Evolutionary conservation across 2,329 filamentous ascomycete genomes (phyloP).

Genomic region (Trichoderma brevicompactum): DNA sequence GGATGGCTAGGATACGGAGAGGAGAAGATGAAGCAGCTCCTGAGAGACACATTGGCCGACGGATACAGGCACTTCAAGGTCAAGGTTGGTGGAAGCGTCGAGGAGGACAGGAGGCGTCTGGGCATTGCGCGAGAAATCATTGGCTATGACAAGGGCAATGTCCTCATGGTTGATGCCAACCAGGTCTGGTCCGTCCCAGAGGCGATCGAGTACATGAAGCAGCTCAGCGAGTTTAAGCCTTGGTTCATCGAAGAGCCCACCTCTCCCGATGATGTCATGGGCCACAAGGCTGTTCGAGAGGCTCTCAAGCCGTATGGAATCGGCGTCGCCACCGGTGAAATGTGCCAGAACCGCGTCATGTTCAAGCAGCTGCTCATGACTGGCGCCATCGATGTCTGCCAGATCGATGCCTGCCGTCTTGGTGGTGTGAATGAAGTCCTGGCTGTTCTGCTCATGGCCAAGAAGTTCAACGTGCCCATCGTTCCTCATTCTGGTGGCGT

Average conservation of each 20-base stretch:
- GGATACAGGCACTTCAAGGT: constrained; percentile 90
- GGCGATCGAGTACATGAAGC: constrained; percentile 83
- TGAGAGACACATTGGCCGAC: constrained; percentile 73
- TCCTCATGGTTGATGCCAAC: constrained; percentile 93
- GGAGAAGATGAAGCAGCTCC: constrained; percentile 78
- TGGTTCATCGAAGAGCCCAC: constrained; percentile 98
- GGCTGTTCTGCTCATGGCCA: constrained; percentile 85
- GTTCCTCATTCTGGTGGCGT: constrained; percentile 91
- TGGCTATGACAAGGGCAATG: constrained; percentile 79
- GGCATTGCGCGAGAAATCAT: constrained; percentile 77
- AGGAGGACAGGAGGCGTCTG: constrained; percentile 72
- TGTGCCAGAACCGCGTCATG: constrained; percentile 93
- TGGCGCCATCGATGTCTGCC: constrained; percentile 83
- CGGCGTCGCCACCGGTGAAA: constrained; percentile 88
- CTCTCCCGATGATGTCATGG: constrained; percentile 85
- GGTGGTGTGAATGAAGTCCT: constrained; percentile 91
- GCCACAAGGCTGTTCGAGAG: constrained; percentile 82
- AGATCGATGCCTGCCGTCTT: constrained; percentile 87
- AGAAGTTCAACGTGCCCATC: constrained; percentile 77
- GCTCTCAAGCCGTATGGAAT: constrained; percentile 76
- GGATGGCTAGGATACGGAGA: constrained; percentile 92
- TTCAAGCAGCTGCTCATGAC: constrained; percentile 88
- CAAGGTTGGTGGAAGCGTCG: constrained; percentile 78
- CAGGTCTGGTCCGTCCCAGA: constrained; percentile 92
- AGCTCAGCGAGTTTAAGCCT: constrained; percentile 80